Conservation (phyloP, 116 monocot genomes). For the Phalaenopsis hybrid region DNA sequence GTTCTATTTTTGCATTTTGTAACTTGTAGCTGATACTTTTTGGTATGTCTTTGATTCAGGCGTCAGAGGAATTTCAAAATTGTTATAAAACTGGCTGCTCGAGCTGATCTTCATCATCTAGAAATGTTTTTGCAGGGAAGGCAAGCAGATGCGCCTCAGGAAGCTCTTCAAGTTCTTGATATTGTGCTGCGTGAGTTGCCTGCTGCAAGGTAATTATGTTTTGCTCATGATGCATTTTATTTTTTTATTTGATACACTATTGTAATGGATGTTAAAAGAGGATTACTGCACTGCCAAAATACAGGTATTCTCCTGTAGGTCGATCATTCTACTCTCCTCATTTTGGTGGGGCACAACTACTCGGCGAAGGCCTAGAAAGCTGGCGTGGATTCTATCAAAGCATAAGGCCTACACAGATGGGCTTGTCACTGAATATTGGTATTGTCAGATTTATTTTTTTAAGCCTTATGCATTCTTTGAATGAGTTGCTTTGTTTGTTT, state of each 20-base stretch:
- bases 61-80: slow-evolving; percentile 53
- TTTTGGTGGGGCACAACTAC: slow-evolving; percentile 41
- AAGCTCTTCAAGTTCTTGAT: slow-evolving; percentile 83
- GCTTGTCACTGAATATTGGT: slow-evolving; percentile 64
- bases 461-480: background rate
- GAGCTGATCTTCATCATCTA: slow-evolving; percentile 77
- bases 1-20: background rate
- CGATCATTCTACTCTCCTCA: slow-evolving; percentile 73
- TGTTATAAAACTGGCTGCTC: slow-evolving; percentile 76
- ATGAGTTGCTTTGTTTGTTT: background rate
- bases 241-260: background rate
- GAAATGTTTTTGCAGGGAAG: slow-evolving; percentile 60
- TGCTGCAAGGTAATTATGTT: slow-evolving; percentile 51
- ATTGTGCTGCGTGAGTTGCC: slow-evolving; percentile 90
- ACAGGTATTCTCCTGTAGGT: slow-evolving; percentile 55
- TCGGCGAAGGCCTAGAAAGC: slow-evolving; percentile 60
- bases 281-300: background rate
- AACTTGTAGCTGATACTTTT: background rate
- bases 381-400: slow-evolving; percentile 70
- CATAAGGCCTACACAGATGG: slow-evolving; percentile 74
- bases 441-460: background rate
- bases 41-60: slow-evolving; percentile 19
- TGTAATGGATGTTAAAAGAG: background rate
- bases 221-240: background rate
- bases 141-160: slow-evolving; percentile 85